Evolutionary conservation across 441 rosid species (phyloP).

Genomic region (Croton laevigatus): DNA sequence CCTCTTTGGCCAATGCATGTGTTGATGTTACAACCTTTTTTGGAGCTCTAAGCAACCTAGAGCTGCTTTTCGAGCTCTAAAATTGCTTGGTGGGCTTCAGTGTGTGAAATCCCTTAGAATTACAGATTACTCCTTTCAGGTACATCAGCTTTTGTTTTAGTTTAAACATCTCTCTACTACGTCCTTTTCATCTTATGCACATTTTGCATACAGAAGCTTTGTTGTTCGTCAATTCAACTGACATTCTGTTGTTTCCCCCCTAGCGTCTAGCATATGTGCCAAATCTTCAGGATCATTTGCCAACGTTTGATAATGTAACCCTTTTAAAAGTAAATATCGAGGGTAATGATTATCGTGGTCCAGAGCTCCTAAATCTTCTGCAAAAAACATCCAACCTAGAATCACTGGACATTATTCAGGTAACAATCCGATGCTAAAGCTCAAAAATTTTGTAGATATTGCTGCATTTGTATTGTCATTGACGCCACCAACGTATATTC

Average conservation of each 20-base stretch:
- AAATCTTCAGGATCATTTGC: neutral
- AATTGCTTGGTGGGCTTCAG: neutral
- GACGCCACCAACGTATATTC: neutral
- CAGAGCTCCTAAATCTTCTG: neutral
- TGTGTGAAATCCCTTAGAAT: neutral
- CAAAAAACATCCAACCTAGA: neutral
- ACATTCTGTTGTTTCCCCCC: too few relatives aligned
- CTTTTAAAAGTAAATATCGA: neutral
- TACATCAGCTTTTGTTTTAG: neutral
- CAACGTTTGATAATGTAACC: neutral
- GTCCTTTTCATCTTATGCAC: neutral
- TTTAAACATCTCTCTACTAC: too few relatives aligned
- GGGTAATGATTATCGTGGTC: neutral
- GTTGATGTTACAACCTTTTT: neutral
- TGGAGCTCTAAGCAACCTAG: neutral
- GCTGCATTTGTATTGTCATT: neutral
- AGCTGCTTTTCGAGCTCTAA: neutral
- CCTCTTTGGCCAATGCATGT: neutral
- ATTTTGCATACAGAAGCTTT: neutral
- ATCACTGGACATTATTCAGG: neutral
- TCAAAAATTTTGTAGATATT: neutral
- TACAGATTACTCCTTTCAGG: neutral
- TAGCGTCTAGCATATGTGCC: neutral
- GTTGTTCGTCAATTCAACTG: neutral
- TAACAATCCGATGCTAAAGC: neutral